Base-by-base conservation (phyloP, 2,329 filamentous ascomycete genomes). In the Trichoderma sp. region DNA sequence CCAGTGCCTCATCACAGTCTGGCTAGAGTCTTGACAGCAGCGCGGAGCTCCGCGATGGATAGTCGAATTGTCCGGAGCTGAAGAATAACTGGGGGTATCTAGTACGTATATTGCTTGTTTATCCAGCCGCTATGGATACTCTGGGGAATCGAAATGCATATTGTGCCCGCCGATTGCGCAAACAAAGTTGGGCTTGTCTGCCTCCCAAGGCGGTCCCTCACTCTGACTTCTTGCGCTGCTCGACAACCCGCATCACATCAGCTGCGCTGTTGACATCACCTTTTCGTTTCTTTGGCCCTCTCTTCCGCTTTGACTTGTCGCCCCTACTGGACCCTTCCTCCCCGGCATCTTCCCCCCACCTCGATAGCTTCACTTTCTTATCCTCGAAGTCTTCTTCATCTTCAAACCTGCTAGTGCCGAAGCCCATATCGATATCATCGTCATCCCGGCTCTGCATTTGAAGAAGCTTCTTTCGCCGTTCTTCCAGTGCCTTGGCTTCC, bases 341-440 rank as follows among this genome's bases (percentile, higher is more conserved):
- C 2, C 83, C 85, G 2, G 83, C 87, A 4, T 84, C 86, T 21
- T 86, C 87, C 26, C 85, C 88, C 85, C 93, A 93, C 77, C 89
- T 83, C 51, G 89, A 90, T 70, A 95, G 81, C 82, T 92, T 93
- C 74, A 93, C 83, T 75, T 87, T 90, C 57, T 84, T 85, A 26
- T 87, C 86, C 53, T 94, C 93, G 74, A 92, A 88, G 74, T 97
- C 95, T 73, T 95, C 95, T 64, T 95, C 94, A 77, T 98, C 96
- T 69, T 93, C 94, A 77, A 93, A 91, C 32, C 95, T 88, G 78
- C 92, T 96, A 24, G 91, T 93, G 39, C 96, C 96, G 78, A 99
- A 98, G 73, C 95, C 95, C 86, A 98, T 89, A 78, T 99, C 96
- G 83, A 99, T 88, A 82, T 99, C 95, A 71, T 95, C 91, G 62